Base-by-base conservation (phyloP, 106 monocot species). In the Triglochin maritima region DNA sequence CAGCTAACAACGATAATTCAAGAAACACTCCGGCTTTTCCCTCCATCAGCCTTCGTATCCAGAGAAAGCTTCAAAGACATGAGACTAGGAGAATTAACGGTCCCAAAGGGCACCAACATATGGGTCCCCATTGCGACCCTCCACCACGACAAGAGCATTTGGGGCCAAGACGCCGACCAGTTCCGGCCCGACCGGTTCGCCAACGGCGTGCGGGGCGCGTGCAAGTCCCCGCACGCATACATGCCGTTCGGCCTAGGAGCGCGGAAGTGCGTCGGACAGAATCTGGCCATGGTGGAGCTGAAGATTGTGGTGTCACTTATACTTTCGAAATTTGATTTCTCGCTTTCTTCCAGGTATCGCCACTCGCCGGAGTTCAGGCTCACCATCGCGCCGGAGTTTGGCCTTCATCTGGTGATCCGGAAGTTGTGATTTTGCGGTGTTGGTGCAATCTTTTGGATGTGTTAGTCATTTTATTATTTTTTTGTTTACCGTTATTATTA, bases 1-100 rank as follows among this genome's bases (percentile, higher is more conserved):
- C 75, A 93, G 93, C 8, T 93, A 29, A 84, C 82, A 2, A 80
- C 82, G 81, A 84, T 93, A 56, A 93, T 93, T 16, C 89, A 89
- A 61, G 93, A 93, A 59, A 78, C 89, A 0, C 68, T 93, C 3
- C 65, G 93, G 49, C 74, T 93, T 3, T 93, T 84, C 44, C 93
- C 93, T 0, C 82, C 86, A 1, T 69, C 78, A 4, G 68, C 83
- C 4, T 56, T 74, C 11, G 67, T 93, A 4, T 64, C 74, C 3
- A 67, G 93, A 44, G 86, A 84, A 71, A 60, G 86, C 2, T 75
- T 93, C 3, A 70, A 74, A 52, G 93, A 89, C 10, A 71, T 93
- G 80, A 72, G 71, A 51, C 56, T 93, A 5, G 93, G 89, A 2
- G 59, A 65, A 3, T 43, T 93, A 4, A 50, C 17, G 0, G 47